Evolutionary conservation across 352 stramenopile genomes (phyloP).

Genomic region (Phytopythium delawarense): DNA sequence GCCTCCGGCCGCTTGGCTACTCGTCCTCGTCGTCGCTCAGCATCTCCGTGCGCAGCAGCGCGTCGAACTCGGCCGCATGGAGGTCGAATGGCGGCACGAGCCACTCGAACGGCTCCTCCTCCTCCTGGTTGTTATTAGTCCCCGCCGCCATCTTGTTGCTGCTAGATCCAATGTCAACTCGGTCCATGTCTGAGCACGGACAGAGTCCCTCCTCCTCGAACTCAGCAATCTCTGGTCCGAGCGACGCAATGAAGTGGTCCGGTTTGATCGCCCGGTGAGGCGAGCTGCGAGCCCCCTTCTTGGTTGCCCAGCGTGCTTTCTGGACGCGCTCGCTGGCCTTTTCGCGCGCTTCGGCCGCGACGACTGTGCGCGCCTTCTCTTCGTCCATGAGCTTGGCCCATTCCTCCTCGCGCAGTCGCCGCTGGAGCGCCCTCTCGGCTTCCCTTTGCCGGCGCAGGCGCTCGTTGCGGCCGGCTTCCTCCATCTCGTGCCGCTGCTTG

Average conservation of each 20-base stretch:
- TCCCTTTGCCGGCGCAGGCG: slow-evolving; percentile 39
- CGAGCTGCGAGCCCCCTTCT: slow-evolving; percentile 7
- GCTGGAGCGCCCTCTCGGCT: slow-evolving; percentile 38
- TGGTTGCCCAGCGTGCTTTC: slow-evolving; percentile 12
- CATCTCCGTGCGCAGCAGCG: slow-evolving; percentile 18
- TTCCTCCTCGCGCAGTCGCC: slow-evolving; percentile 43
- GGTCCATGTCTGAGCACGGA: neutral
- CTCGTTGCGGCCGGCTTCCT: slow-evolving; percentile 37
- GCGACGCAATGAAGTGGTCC: slow-evolving; percentile 10
- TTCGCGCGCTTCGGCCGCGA: slow-evolving; percentile 37
- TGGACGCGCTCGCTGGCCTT: slow-evolving; percentile 45
- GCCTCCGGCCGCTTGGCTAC: neutral
- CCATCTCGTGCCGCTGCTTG: slow-evolving; percentile 35
- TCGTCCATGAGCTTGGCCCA: slow-evolving; percentile 43
- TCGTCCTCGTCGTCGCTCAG: slow-evolving; percentile 29
- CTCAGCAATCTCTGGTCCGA: slow-evolving; percentile 44
- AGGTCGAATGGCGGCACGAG: slow-evolving; percentile 18
- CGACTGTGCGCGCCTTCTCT: slow-evolving; percentile 36
- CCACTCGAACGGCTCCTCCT: slow-evolving; percentile 17
- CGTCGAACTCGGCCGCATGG: slow-evolving; percentile 6
- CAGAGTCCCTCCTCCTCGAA: slow-evolving; percentile 58
- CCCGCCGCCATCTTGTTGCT: neutral
- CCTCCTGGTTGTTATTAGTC: slow-evolving; percentile 2
- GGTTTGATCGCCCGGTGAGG: neutral
- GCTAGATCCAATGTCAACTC: neutral